phyloP scores from a whole-genome alignment of 768 basidiomycete genomes.

The Lactarius tabidus region DNA sequence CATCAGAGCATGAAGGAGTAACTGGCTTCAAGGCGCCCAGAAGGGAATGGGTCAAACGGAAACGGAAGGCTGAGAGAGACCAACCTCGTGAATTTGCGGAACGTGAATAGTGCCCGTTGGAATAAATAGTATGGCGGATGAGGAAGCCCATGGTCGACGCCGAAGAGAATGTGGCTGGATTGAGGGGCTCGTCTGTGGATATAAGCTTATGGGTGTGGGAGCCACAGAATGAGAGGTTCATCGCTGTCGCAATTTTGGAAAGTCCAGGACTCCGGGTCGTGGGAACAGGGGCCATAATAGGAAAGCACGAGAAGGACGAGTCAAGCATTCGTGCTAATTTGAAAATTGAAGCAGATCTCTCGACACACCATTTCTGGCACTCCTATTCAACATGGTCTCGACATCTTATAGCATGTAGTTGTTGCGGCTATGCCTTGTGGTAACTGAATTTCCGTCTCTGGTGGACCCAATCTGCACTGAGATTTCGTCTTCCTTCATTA shows the following conservation, averaged over 20 bases:
- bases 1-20: too few species aligned
- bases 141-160: slow-evolving; percentile 31
- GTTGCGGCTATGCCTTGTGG: background rate
- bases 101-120: slow-evolving; percentile 22
- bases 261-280: slow-evolving; percentile 16
- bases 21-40: slow-evolving; percentile 34
- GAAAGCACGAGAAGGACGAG: too few species aligned
- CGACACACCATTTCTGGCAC: too few species aligned
- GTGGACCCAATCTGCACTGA: slow-evolving; percentile 13
- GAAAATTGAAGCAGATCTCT: too few species aligned
- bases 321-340: too few species aligned
- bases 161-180: slow-evolving; percentile 40
- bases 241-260: slow-evolving; percentile 15
- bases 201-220: slow-evolving; percentile 42
- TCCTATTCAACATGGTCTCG: slow-evolving; percentile 21
- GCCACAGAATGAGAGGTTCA: slow-evolving; percentile 44
- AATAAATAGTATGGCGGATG: slow-evolving; percentile 20
- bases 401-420: background rate
- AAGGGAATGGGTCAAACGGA: slow-evolving; percentile 33
- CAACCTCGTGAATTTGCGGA: slow-evolving; percentile 24
- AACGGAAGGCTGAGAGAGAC: slow-evolving; percentile 28
- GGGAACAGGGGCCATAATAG: too few species aligned
- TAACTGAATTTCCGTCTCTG: background rate
- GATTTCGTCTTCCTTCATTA: slow-evolving; percentile 18
- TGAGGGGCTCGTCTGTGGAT: slow-evolving; percentile 49